A percentile compares a stretch with the other conserved stretches of the same genome.
Evolutionary conservation across 306 rosid species (phyloP).

Genomic region (Lagenaria siceraria): DNA sequence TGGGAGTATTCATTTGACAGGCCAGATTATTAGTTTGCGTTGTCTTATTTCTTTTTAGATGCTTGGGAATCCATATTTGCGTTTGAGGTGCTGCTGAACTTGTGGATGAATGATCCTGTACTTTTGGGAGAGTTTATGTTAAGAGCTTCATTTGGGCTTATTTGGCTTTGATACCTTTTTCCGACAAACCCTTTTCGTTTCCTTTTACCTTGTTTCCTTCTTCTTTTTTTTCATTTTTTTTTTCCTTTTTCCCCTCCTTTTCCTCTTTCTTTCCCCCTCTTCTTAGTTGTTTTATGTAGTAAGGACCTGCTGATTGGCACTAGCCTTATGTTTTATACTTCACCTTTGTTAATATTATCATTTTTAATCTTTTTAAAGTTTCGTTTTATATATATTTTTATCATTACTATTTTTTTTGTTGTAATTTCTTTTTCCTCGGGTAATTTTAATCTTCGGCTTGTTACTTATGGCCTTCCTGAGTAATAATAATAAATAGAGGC

Average conservation of each 20-base stretch:
- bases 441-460: neutral
- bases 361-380: neutral
- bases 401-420: neutral
- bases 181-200: neutral
- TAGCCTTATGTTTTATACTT: neutral
- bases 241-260: neutral
- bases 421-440: neutral
- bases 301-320: neutral
- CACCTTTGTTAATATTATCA: neutral
- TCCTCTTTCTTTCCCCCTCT: too few species aligned
- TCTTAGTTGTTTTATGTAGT: neutral
- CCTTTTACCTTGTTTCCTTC: neutral
- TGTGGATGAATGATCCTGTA: constrained; percentile 11
- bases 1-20: constrained; percentile 1
- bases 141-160: neutral
- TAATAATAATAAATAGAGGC: neutral
- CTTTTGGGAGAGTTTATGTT: constrained; percentile 2
- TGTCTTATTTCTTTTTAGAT: constrained; percentile 6
- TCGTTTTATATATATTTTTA: neutral
- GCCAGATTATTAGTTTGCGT: constrained; percentile 7
- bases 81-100: constrained; percentile 12
- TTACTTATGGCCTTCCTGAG: neutral
- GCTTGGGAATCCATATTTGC: constrained; percentile 10
- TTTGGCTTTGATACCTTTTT: neutral
- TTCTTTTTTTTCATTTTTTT: neutral